These are phyloP conservation scores for Ichthyophthirius multifiliis DNA, from an alignment of 169 alveolate species.

Conservation along the genomic window DNA sequence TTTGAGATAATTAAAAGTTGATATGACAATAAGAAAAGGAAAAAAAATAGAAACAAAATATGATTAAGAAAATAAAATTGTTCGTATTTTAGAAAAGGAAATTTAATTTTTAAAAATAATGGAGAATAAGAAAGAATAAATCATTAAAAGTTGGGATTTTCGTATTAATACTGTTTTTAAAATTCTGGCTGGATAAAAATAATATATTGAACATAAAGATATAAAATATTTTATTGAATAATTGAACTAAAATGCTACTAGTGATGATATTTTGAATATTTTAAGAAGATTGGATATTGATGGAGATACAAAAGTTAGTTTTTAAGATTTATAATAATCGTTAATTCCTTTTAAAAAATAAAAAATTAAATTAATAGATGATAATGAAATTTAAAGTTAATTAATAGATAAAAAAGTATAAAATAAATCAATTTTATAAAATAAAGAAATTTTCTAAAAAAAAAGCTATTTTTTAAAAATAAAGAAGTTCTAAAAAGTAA, in stretches of 20 bases:
- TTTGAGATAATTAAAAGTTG: neutral
- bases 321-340: neutral
- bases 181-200: neutral
- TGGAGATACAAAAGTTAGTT: neutral
- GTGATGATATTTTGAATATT: neutral
- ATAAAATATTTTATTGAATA: neutral
- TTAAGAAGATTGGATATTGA: neutral
- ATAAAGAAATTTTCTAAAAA: no score
- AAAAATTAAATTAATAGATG: no score
- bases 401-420: no score
- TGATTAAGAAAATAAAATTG: neutral
- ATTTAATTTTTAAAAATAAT: neutral
- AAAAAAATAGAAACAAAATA: neutral
- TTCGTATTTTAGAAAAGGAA: neutral
- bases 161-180: neutral
- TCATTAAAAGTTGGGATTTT: neutral
- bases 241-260: neutral
- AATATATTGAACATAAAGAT: neutral
- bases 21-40: neutral
- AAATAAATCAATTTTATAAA: no score
- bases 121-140: neutral
- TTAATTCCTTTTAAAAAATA: neutral
- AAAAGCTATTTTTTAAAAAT: no score
- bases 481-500: no score
- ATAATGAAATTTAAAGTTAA: no score